Percentiles rank a stretch among this genome's conserved stretches.
phyloP scores from a whole-genome alignment of 768 basidiomycete genomes.

The Mycena polygramma region DNA sequence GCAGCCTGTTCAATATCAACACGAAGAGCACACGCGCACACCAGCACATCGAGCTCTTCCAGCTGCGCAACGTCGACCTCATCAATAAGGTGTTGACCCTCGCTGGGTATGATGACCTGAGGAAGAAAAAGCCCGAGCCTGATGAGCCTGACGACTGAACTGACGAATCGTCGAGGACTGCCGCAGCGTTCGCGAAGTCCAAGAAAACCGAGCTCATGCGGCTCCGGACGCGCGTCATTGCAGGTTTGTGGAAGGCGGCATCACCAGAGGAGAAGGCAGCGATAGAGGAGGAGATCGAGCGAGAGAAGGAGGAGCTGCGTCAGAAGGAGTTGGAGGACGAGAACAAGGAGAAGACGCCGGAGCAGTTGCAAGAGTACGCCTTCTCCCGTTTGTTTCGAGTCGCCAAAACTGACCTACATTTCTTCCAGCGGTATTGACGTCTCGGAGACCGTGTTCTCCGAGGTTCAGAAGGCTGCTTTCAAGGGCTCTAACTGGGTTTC shows the following conservation, averaged over 20 bases:
- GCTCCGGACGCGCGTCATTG: neutral
- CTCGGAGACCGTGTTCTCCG: neutral
- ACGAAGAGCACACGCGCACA: conserved; percentile 6
- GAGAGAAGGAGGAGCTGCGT: conserved; percentile 3
- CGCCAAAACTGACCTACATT: neutral
- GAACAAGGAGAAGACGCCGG: neutral
- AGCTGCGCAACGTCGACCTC: neutral
- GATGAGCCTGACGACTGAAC: neutral
- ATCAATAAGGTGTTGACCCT: neutral
- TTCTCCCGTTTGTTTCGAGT: neutral
- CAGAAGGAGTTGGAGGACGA: neutral
- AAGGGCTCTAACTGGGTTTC: neutral
- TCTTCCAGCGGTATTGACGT: conserved; percentile 4
- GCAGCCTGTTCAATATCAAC: neutral
- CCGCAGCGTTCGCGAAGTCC: neutral
- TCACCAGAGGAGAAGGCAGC: conserved; percentile 1
- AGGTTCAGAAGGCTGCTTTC: neutral
- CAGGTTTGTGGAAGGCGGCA: neutral
- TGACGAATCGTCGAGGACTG: neutral
- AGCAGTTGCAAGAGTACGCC: conserved; percentile 8
- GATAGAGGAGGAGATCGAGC: neutral
- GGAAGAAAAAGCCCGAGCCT: no score
- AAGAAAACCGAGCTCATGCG: conserved; percentile 3
- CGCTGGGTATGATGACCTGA: conserved; percentile 4
- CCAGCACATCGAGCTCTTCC: conserved; percentile 20